Conservation (phyloP, 1,284 basidiomycete genomes). For the Apiotrichum porosum region DNA sequence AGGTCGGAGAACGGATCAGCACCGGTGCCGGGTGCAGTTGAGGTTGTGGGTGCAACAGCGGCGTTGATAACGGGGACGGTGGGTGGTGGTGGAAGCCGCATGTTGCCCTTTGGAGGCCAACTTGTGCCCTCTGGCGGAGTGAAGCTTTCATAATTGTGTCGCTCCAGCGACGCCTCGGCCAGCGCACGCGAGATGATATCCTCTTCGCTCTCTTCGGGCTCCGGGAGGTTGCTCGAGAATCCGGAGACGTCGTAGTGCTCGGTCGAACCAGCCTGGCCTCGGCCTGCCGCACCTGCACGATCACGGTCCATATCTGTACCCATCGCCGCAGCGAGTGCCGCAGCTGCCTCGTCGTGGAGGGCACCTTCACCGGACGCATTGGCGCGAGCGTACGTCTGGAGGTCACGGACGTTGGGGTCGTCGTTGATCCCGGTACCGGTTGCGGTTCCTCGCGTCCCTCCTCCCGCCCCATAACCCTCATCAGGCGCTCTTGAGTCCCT, state of each 20-base stretch:
- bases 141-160: not conserved
- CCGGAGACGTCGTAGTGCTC: not conserved
- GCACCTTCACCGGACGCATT: not conserved
- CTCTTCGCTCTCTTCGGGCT: constrained; percentile 25
- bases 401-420: no score
- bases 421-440: not conserved
- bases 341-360: constrained; percentile 16
- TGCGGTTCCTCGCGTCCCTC: not conserved
- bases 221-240: not conserved
- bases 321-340: constrained; percentile 5
- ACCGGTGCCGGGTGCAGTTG: no score
- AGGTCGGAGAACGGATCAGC: no score
- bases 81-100: no score
- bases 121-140: no score
- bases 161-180: constrained; percentile 28
- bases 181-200: constrained; percentile 31
- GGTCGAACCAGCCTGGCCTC: not conserved
- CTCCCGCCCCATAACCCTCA: no score
- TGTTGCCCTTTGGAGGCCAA: no score
- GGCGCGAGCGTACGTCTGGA: no score
- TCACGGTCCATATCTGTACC: not conserved
- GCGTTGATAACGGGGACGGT: no score
- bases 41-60: no score
- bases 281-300: not conserved
- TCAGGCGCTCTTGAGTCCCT: not conserved